A percentile compares a stretch with the other conserved stretches of the same genome.
Conservation (phyloP, 192 early-diverging fungal species). For the Thamnidium elegans region DNA sequence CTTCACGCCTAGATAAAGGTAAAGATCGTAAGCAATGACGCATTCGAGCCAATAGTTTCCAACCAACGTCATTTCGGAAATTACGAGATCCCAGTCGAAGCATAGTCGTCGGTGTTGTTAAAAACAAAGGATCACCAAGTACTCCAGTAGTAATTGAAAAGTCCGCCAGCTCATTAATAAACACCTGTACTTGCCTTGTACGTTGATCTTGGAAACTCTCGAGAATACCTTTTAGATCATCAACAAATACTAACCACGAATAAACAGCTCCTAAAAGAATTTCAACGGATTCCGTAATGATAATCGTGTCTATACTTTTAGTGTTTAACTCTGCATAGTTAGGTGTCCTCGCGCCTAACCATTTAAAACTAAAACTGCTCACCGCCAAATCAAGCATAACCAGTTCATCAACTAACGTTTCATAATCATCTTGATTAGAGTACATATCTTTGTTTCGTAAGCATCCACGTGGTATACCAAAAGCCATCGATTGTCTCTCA, state of each 20-base stretch:
- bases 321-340: conserved; percentile 47
- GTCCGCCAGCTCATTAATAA: conserved; percentile 53
- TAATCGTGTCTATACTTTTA: conserved; percentile 46
- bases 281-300: conserved; percentile 69
- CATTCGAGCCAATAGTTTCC: conserved; percentile 70
- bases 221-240: conserved; percentile 52
- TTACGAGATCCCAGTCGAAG: conserved; percentile 59
- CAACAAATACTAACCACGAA: conserved; percentile 62
- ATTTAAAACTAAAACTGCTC: conserved; percentile 44
- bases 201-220: conserved; percentile 45
- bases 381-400: conserved; percentile 50
- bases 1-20: conserved; percentile 29
- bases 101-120: conserved; percentile 61
- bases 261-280: conserved; percentile 66
- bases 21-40: conserved; percentile 55
- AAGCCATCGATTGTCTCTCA: conserved; percentile 22
- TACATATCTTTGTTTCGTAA: conserved; percentile 26
- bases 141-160: conserved; percentile 40
- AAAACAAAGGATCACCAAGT: conserved; percentile 61
- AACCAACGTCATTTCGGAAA: conserved; percentile 67
- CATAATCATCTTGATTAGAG: conserved; percentile 39
- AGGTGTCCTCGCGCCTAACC: conserved; percentile 44
- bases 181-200: conserved; percentile 52
- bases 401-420: conserved; percentile 34
- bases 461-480: conserved; percentile 58